Conservation (phyloP, 1,139 yeast genomes). For the Blastobotrys aristatus region DNA sequence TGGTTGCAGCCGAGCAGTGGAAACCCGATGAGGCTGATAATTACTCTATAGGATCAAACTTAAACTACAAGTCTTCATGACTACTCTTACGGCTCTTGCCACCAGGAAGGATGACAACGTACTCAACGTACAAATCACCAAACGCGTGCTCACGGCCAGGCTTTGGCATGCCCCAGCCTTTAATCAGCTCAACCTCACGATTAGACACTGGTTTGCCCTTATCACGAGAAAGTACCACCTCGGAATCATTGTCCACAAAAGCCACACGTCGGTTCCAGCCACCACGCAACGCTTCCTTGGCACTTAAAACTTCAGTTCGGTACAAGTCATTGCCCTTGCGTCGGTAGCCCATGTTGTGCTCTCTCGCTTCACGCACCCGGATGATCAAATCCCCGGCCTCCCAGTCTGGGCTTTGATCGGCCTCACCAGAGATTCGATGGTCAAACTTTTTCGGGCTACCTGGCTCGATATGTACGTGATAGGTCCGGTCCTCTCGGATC, state of each 20-base stretch:
- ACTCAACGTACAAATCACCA: slow-evolving; percentile 76
- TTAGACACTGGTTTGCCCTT: slow-evolving; percentile 49
- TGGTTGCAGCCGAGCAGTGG: too few species aligned
- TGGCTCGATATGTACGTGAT: slow-evolving; percentile 58
- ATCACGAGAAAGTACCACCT: slow-evolving; percentile 45
- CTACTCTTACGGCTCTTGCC: slow-evolving; percentile 16
- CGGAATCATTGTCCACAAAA: slow-evolving; percentile 55
- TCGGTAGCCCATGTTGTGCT: slow-evolving; percentile 68
- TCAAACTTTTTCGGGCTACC: slow-evolving; percentile 63
- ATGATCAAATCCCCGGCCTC: slow-evolving; percentile 74
- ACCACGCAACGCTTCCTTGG: slow-evolving; percentile 69
- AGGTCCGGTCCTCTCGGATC: slow-evolving; percentile 49
- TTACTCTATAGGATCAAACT: too few species aligned
- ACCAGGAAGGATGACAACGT: slow-evolving; percentile 52
- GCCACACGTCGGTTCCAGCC: slow-evolving; percentile 69
- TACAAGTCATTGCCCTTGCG: slow-evolving; percentile 69
- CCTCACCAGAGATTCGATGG: slow-evolving; percentile 65
- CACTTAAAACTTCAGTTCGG: slow-evolving; percentile 71
- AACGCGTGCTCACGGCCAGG: slow-evolving; percentile 46
- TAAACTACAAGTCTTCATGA: slow-evolving; percentile 8
- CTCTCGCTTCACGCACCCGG: slow-evolving; percentile 41
- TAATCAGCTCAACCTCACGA: slow-evolving; percentile 66
- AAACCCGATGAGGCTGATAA: too few species aligned
- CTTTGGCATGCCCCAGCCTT: slow-evolving; percentile 83
- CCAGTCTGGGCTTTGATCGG: slow-evolving; percentile 78